These are phyloP conservation scores for Kwoniella shandongensis DNA, from an alignment of 768 basidiomycete genomes.

Conservation along the genomic window DNA sequence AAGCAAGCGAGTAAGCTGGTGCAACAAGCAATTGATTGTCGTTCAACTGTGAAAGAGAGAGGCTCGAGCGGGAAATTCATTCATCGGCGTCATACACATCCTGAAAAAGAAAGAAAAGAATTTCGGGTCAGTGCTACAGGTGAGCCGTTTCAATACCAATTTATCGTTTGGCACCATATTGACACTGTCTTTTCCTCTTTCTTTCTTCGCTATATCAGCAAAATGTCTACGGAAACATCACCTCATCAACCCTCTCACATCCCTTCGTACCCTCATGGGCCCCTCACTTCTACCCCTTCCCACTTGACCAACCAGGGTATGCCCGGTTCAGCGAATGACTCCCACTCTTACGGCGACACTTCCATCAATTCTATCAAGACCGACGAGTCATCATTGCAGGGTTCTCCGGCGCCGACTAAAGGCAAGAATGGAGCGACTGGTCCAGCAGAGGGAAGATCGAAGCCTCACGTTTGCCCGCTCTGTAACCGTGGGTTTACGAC, in stretches of 20 bases:
- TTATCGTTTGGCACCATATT: too few species aligned
- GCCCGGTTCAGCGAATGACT: constrained; percentile 6
- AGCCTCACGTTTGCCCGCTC: constrained; percentile 64
- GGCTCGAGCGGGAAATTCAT: too few species aligned
- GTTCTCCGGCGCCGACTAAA: constrained; percentile 27
- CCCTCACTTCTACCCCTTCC: constrained; percentile 12
- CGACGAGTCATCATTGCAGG: constrained; percentile 13
- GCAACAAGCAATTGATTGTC: too few species aligned
- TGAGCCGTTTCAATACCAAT: too few species aligned
- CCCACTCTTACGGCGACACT: constrained; percentile 10
- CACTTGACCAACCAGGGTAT: constrained; percentile 10
- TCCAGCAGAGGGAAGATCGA: constrained; percentile 48
- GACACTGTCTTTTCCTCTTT: too few species aligned
- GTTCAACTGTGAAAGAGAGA: too few species aligned
- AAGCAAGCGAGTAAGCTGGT: too few species aligned
- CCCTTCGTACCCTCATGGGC: constrained; percentile 10
- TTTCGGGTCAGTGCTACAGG: too few species aligned
- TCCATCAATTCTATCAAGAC: constrained; percentile 21
- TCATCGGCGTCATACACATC: too few species aligned
- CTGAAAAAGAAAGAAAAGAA: too few species aligned
- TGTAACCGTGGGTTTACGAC: constrained; percentile 83
- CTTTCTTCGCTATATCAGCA: not conserved
- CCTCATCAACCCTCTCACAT: constrained; percentile 20
- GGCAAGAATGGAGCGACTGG: constrained; percentile 50
- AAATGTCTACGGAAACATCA: constrained; percentile 24